Conservation (phyloP, 192 early-diverging fungal genomes). For the Coemansia sp. region DNA sequence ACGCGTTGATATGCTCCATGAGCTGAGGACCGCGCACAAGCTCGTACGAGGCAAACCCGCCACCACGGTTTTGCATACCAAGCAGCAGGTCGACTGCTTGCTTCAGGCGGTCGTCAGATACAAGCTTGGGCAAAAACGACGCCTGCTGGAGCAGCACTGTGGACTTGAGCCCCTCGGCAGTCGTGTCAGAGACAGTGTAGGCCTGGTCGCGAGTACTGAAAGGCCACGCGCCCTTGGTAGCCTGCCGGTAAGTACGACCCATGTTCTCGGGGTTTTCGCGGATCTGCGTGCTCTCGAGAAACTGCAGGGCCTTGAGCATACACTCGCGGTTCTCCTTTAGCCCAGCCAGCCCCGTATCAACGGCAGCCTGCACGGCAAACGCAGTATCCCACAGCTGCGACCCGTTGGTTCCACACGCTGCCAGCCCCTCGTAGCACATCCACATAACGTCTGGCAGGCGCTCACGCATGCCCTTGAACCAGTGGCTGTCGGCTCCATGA, state of each 20-base stretch:
- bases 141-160: conserved; percentile 71
- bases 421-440: conserved; percentile 87
- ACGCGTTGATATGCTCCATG: conserved; percentile 90
- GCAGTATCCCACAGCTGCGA: conserved; percentile 96
- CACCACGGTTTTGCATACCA: conserved; percentile 87
- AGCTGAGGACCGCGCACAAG: conserved; percentile 69
- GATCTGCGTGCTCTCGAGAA: conserved; percentile 87
- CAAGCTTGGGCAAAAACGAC: conserved; percentile 57
- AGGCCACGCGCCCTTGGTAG: conserved; percentile 91
- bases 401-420: conserved; percentile 95
- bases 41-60: conserved; percentile 95
- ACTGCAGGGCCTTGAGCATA: conserved; percentile 70
- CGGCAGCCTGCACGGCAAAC: conserved; percentile 79
- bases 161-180: conserved; percentile 87
- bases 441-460: conserved; percentile 87
- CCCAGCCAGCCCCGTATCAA: conserved; percentile 75
- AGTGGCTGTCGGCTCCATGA: conserved; percentile 78
- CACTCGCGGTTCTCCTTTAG: conserved; percentile 65
- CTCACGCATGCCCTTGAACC: conserved; percentile 71
- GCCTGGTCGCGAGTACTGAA: conserved; percentile 92
- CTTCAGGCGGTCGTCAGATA: conserved; percentile 69
- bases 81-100: conserved; percentile 90
- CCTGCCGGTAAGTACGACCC: conserved; percentile 74
- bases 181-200: conserved; percentile 95
- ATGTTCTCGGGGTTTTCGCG: conserved; percentile 66